Evolutionary conservation across 2,329 filamentous ascomycete genomes (phyloP).

Genomic region (Drechslera avenae): DNA sequence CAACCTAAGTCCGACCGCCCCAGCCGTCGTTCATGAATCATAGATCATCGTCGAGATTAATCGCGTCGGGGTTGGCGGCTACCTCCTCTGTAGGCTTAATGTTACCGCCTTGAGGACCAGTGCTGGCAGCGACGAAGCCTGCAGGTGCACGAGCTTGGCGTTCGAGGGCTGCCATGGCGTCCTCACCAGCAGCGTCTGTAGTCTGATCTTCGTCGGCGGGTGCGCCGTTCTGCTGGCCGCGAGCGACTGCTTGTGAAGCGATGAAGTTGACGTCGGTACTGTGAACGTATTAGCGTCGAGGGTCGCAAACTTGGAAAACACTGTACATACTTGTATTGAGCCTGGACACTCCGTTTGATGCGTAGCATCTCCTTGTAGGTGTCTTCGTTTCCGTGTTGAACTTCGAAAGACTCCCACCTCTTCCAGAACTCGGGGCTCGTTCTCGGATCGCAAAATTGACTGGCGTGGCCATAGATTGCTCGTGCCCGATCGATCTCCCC

Average conservation of each 20-base stretch:
- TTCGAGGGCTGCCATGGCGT: constrained; percentile 90
- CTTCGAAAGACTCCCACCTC: constrained; percentile 97
- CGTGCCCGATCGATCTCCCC: constrained; percentile 94
- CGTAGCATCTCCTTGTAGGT: constrained; percentile 99
- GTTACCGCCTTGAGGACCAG: constrained; percentile 69
- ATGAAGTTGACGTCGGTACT: constrained; percentile 97
- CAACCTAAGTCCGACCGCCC: constrained; percentile 13
- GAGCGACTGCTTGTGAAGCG: constrained; percentile 88
- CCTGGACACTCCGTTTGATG: constrained; percentile 95
- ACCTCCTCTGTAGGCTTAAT: constrained; percentile 50
- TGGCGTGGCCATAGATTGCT: constrained; percentile 94
- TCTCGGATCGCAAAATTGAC: constrained; percentile 94
- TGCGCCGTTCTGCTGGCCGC: constrained; percentile 67
- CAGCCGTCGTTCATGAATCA: constrained; percentile 33
- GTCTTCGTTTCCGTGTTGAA: constrained; percentile 97
- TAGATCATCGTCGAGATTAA: constrained; percentile 65
- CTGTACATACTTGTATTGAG: constrained; percentile 80
- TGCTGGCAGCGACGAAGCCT: constrained; percentile 89
- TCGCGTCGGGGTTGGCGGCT: constrained; percentile 80
- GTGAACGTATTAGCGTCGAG: constrained; percentile 42
- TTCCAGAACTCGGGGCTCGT: constrained; percentile 91
- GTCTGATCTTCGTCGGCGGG: constrained; percentile 47
- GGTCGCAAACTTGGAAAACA: background rate
- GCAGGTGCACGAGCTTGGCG: constrained; percentile 84
- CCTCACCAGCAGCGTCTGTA: constrained; percentile 59